These are phyloP conservation scores for Fraxinus sp. DNA, from an alignment of 305 asterid genomes.

Conservation along the genomic window DNA sequence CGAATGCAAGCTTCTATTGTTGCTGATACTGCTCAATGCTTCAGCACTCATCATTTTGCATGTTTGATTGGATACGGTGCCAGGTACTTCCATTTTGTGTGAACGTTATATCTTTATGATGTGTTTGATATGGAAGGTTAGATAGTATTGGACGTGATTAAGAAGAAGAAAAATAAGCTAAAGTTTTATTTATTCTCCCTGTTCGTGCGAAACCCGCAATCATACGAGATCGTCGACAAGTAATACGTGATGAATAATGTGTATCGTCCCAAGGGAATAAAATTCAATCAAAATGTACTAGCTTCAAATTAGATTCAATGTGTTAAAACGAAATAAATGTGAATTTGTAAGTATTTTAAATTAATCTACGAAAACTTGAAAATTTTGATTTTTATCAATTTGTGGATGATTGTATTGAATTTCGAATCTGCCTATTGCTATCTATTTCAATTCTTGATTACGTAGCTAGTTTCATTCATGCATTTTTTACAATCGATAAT, in stretches of 20 bases:
- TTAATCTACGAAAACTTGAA: too few species aligned
- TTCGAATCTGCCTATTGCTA: background rate
- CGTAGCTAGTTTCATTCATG: background rate
- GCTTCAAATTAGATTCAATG: background rate
- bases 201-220: background rate
- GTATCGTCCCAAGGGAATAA: background rate
- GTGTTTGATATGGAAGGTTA: background rate
- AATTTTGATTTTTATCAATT: too few species aligned
- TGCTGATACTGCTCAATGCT: constrained; percentile 99
- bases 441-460: background rate
- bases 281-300: background rate
- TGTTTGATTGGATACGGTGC: constrained; percentile 99
- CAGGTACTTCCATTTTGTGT: constrained; percentile 51
- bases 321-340: background rate
- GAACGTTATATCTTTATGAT: background rate
- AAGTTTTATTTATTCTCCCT: background rate
- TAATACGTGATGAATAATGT: background rate
- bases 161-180: background rate
- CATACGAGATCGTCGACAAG: background rate
- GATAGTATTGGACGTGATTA: background rate
- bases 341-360: too few species aligned
- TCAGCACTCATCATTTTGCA: constrained; percentile 98
- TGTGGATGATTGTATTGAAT: background rate
- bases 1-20: constrained; percentile 95
- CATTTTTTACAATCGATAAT: background rate